Evolutionary conservation across 1,139 yeast species (phyloP).

Genomic region (Spathaspora sp.): DNA sequence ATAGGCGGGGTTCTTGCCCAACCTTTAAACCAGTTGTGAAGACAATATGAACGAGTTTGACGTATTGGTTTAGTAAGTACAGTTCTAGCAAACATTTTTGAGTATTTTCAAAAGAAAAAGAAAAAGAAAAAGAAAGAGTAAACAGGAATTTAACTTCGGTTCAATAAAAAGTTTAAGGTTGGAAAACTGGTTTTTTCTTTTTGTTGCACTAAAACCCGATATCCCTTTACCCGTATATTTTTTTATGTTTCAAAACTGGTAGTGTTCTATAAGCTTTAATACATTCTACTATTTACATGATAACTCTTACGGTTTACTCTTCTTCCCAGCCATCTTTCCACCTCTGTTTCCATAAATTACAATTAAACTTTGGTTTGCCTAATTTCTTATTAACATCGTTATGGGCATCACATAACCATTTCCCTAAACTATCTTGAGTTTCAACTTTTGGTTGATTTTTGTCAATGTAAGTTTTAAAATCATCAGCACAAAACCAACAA

Average conservation of each 20-base stretch:
- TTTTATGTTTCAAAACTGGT: no score
- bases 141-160: background rate
- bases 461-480: slow-evolving; percentile 64
- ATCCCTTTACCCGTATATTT: no score
- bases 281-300: background rate
- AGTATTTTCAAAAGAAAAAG: no score
- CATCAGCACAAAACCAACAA: slow-evolving; percentile 92
- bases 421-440: slow-evolving; percentile 77
- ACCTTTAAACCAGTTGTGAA: slow-evolving; percentile 13
- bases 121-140: background rate
- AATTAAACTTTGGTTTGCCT: slow-evolving; percentile 84
- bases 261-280: no score
- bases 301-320: slow-evolving; percentile 1
- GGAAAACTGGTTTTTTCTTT: no score
- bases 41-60: slow-evolving; percentile 8
- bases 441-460: slow-evolving; percentile 64
- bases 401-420: slow-evolving; percentile 95
- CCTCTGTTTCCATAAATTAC: slow-evolving; percentile 86
- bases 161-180: background rate
- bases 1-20: slow-evolving; percentile 14
- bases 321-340: slow-evolving; percentile 66
- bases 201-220: no score
- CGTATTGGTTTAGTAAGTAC: background rate
- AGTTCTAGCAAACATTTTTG: slow-evolving; percentile 4
- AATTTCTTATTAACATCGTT: slow-evolving; percentile 82